Percentiles rank a stretch among this genome's conserved stretches.
Evolutionary conservation across 345 rosid genomes (phyloP).

Genomic region (Brassica nigra): DNA sequence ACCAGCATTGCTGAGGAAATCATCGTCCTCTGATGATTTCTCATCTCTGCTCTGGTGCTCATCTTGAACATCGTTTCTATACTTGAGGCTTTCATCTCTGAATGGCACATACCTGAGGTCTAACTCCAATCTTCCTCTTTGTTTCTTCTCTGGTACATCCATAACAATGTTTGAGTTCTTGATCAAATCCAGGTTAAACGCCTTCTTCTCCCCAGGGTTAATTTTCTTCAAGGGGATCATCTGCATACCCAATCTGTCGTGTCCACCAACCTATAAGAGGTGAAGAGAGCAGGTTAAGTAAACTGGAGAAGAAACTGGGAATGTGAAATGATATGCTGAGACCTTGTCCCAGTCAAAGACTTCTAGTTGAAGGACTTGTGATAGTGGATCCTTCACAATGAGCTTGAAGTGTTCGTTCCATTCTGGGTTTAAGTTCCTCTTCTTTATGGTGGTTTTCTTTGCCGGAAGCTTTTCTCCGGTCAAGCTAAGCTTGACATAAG

Average conservation of each 20-base stretch:
- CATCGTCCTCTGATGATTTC: slow-evolving; percentile 44
- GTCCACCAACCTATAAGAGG: slow-evolving; percentile 60
- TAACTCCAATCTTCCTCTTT: slow-evolving; percentile 57
- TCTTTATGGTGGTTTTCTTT: slow-evolving; percentile 75
- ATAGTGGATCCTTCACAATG: slow-evolving; percentile 57
- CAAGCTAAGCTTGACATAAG: slow-evolving; percentile 65
- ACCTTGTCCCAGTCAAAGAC: slow-evolving; percentile 93
- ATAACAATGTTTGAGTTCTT: slow-evolving; percentile 50
- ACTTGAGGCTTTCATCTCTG: slow-evolving; percentile 54
- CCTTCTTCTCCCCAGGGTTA: slow-evolving; percentile 50
- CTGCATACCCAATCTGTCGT: slow-evolving; percentile 79
- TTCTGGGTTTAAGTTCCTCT: slow-evolving; percentile 71
- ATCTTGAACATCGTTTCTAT: slow-evolving; percentile 28
- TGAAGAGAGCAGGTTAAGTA: not conserved
- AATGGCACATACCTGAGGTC: slow-evolving; percentile 71
- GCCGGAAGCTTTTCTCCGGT: slow-evolving; percentile 63
- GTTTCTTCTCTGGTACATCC: slow-evolving; percentile 55
- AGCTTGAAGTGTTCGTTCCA: slow-evolving; percentile 85
- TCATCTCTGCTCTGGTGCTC: slow-evolving; percentile 37
- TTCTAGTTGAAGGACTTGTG: slow-evolving; percentile 68
- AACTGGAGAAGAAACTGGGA: slow-evolving; percentile 3
- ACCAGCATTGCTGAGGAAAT: slow-evolving; percentile 53
- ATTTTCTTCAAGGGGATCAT: slow-evolving; percentile 57
- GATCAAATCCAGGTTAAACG: slow-evolving; percentile 62
- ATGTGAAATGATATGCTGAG: not conserved